These are phyloP conservation scores for Trichoderma sp. DNA, from an alignment of 2,329 filamentous ascomycete genomes.

Conservation along the genomic window DNA sequence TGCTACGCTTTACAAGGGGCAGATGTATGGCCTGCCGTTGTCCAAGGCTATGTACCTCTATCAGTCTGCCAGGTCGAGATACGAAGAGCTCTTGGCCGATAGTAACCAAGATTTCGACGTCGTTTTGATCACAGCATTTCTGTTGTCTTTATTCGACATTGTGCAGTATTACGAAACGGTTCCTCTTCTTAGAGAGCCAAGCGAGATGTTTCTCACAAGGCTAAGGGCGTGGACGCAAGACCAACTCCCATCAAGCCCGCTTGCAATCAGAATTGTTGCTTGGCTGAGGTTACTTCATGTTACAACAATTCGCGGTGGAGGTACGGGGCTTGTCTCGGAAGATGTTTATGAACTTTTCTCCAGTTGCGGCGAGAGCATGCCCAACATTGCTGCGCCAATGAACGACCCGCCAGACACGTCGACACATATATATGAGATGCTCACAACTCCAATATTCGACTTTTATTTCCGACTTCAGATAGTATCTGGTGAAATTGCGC, in stretches of 20 bases:
- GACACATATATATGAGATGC: conserved; percentile 23
- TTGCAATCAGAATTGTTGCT: conserved; percentile 15
- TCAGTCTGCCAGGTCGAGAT: conserved; percentile 2
- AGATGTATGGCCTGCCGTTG: conserved; percentile 21
- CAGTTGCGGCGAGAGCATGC: neutral
- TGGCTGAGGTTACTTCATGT: conserved; percentile 27
- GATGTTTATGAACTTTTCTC: conserved; percentile 18
- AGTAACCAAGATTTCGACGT: conserved; percentile 6
- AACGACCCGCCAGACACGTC: conserved; percentile 5
- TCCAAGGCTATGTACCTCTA: conserved; percentile 18
- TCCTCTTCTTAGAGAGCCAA: conserved; percentile 14
- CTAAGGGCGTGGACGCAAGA: conserved; percentile 7
- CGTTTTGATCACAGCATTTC: conserved; percentile 14
- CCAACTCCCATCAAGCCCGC: neutral
- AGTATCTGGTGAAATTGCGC: conserved; percentile 26
- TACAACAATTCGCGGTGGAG: conserved; percentile 25
- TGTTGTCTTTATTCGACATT: conserved; percentile 25
- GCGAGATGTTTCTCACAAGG: conserved; percentile 4
- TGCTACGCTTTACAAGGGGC: conserved; percentile 21
- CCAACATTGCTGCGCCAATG: neutral
- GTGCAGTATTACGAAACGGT: conserved; percentile 13
- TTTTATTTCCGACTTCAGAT: conserved; percentile 29
- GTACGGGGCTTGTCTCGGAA: conserved; percentile 24
- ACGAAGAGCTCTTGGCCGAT: conserved; percentile 1
- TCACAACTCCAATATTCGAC: conserved; percentile 25